Percentiles rank a stretch among this genome's conserved stretches.
Conservation (phyloP, 257 asterid species). For the Perilla frutescens region DNA sequence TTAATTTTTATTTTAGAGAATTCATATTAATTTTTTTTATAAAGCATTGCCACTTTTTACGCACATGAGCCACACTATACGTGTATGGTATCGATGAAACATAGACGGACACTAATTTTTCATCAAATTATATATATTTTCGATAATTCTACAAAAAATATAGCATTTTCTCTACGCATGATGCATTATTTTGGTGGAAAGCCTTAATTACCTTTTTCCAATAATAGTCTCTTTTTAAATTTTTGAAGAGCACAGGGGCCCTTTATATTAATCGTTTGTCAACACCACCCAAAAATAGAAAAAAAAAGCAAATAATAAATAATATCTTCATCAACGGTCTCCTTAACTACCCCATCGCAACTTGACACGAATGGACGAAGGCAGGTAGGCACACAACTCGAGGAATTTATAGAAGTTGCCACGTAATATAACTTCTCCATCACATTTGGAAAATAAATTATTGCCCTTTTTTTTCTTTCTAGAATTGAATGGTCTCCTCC, state of each 20-base stretch:
- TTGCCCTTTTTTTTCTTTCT: not conserved
- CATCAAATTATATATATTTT: too few species aligned
- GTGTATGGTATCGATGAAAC: not conserved
- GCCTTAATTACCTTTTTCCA: not conserved
- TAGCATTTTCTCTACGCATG: not conserved
- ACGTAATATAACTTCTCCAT: constrained; percentile 1
- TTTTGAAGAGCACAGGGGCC: not conserved
- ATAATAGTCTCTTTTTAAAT: not conserved
- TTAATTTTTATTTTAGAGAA: too few species aligned
- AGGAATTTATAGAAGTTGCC: not conserved
- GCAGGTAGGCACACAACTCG: not conserved
- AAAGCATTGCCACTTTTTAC: not conserved
- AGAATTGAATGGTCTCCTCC: not conserved
- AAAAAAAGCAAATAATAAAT: not conserved
- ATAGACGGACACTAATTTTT: not conserved
- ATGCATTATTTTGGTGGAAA: not conserved
- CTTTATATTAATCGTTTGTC: not conserved
- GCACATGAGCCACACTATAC: not conserved
- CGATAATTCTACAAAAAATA: too few species aligned
- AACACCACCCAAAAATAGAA: not conserved
- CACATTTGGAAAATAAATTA: not conserved
- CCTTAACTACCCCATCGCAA: not conserved
- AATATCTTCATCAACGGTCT: constrained; percentile 14
- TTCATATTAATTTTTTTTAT: too few species aligned
- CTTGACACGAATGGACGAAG: not conserved